Evolutionary conservation across 495 filamentous ascomycete species (phyloP).

Genomic region (Podospora fimiseda): DNA sequence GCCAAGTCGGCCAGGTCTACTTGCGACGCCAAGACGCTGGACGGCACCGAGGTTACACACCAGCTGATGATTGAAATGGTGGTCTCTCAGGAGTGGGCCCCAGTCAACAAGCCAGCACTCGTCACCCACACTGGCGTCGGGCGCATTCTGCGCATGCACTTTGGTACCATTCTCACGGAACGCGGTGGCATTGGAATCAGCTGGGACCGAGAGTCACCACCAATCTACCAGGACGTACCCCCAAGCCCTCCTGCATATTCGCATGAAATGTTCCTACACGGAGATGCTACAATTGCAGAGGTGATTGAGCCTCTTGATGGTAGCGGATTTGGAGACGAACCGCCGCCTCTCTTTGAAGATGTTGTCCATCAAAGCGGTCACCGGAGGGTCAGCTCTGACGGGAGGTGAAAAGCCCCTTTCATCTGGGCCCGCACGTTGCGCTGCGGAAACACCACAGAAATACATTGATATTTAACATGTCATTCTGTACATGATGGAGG

Average conservation of each 20-base stretch:
- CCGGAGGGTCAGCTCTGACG: constrained; percentile 2
- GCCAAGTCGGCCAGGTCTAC: constrained; percentile 54
- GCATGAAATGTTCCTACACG: constrained; percentile 15
- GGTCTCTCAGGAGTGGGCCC: constrained; percentile 83
- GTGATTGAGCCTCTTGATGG: constrained; percentile 24
- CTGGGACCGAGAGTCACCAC: constrained; percentile 96
- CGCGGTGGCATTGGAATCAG: constrained; percentile 82
- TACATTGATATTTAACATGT: background rate
- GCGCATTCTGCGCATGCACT: constrained; percentile 89
- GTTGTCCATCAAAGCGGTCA: background rate
- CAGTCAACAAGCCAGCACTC: constrained; percentile 59
- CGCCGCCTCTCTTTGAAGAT: background rate
- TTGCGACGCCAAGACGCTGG: constrained; percentile 75
- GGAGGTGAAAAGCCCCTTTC: constrained; percentile 17
- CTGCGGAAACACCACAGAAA: background rate
- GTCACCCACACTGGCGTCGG: constrained; percentile 85
- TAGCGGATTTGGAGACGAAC: background rate
- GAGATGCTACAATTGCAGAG: constrained; percentile 19
- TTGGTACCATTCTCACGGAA: constrained; percentile 73
- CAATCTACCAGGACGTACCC: constrained; percentile 91
- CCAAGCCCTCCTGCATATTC: constrained; percentile 75
- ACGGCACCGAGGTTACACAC: constrained; percentile 74
- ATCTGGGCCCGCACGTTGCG: constrained; percentile 1
- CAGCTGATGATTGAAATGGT: constrained; percentile 88
- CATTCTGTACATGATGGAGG: background rate